These are phyloP conservation scores for Glebionis coronaria DNA, from an alignment of 129 eudicot genomes.

Conservation along the genomic window DNA sequence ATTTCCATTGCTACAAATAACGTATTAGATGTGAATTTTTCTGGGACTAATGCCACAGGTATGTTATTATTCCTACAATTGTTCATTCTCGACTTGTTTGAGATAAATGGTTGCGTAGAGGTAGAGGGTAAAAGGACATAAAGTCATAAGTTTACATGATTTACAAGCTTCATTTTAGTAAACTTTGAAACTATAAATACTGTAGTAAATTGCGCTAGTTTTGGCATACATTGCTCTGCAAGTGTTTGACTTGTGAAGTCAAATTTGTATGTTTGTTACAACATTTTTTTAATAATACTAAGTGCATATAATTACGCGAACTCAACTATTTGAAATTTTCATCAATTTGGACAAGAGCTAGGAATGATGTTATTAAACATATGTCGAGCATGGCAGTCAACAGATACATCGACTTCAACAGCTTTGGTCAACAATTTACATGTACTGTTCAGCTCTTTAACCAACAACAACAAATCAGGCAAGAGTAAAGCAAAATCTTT, in stretches of 20 bases:
- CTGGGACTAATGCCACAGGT: background rate
- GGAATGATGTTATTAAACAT: constrained; percentile 74
- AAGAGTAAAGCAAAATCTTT: constrained; percentile 34
- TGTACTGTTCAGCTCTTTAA: constrained; percentile 39
- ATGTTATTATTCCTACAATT: background rate
- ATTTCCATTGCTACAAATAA: background rate
- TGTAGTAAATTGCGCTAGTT: background rate
- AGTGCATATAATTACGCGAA: constrained; percentile 5
- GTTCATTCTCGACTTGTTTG: no score
- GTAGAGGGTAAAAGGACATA: no score
- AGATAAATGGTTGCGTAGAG: no score
- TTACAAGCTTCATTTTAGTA: background rate
- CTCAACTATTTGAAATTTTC: constrained; percentile 6
- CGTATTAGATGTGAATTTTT: constrained; percentile 1
- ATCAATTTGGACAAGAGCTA: constrained; percentile 85
- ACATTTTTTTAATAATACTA: background rate
- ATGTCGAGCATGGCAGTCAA: constrained; percentile 86
- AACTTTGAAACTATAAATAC: background rate
- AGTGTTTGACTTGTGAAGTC: constrained; percentile 14
- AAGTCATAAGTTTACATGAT: no score
- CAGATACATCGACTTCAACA: constrained; percentile 73
- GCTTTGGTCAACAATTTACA: constrained; percentile 65
- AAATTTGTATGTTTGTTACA: constrained; percentile 2
- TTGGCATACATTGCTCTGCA: background rate
- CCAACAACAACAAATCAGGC: constrained; percentile 65